Evolutionary conservation across 306 rosid genomes (phyloP), one percentile per base, ranked within the genome.

Genomic region (Geum urbanum): DNA sequence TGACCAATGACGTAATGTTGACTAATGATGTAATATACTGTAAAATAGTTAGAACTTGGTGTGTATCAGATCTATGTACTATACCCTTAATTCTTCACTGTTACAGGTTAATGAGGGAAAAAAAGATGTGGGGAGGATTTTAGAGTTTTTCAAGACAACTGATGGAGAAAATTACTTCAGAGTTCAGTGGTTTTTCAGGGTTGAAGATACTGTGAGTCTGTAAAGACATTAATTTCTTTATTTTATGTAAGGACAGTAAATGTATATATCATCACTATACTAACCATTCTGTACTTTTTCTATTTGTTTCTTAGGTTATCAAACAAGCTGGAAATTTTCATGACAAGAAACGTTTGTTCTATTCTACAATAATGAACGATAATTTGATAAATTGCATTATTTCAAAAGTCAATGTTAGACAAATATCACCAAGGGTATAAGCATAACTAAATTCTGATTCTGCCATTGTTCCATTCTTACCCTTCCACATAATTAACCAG

Each of bases 161-260:
- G 76, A 82, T 61, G 82, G 78, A 50, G 77, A 81, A 75, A 75
- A 81, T 32, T 90, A 88, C 83, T 90, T 92, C 76, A 84, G 97
- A 80, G 96, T 83, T 69, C 98, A 90, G 73, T 92, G 98, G 98
- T 92, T 90, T 85, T 92, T 88, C 74, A 80, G 86, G 74, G 85
- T 88, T 78, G 89, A 92, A 86, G 97, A 92, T 78, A 92, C 98
- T 27, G 98, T 92, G 84, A 88, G 88, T 71, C 64, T 79, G 11
- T 49, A 35, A 63, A 41, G 47, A 2, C 50, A 14, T 37, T 47
- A 0, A 11, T 50, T 49, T 64, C 41, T 22, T 51, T 44, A 63
- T 47, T 14, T 70, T 44, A 72, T 66, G 66, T 49, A 56, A 66
- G 56, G 45, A 74, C 43, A 79, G 65, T 57, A 54, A 54, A 71